Conservation (phyloP, 2,329 filamentous ascomycete species). For the Colletotrichum tabaci region DNA sequence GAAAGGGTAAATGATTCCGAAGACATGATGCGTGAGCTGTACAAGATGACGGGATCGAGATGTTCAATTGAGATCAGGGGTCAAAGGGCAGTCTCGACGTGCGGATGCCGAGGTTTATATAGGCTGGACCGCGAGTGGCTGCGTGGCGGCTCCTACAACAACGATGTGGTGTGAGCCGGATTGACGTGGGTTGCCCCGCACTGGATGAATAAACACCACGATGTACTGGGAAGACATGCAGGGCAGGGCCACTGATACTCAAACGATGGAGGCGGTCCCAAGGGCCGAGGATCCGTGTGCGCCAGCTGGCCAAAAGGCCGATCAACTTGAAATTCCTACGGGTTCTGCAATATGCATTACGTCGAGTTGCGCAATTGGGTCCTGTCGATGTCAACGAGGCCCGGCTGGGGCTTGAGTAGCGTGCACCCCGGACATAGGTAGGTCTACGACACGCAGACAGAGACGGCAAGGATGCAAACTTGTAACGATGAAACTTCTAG, state of each 20-base stretch:
- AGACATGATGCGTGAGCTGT: slow-evolving; percentile 28
- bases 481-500: no score
- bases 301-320: not conserved
- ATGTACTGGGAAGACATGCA: slow-evolving; percentile 23
- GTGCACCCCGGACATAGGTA: no score
- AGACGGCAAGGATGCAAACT: not conserved
- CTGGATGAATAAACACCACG: slow-evolving; percentile 12
- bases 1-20: slow-evolving; percentile 64
- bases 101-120: slow-evolving; percentile 14
- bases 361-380: not conserved
- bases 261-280: not conserved
- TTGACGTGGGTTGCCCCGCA: slow-evolving; percentile 30
- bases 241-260: slow-evolving; percentile 12
- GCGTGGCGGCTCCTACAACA: not conserved
- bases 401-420: not conserved
- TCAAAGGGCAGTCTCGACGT: not conserved
- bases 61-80: not conserved
- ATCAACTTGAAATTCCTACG: not conserved
- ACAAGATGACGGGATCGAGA: no score
- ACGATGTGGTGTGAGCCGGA: not conserved
- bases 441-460: not conserved
- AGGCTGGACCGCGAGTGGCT: not conserved
- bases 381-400: not conserved
- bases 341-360: not conserved
- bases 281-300: slow-evolving; percentile 19